These are phyloP conservation scores for Komagataella kurtzmanii DNA, from an alignment of 805 yeast genomes.

Conservation along the genomic window DNA sequence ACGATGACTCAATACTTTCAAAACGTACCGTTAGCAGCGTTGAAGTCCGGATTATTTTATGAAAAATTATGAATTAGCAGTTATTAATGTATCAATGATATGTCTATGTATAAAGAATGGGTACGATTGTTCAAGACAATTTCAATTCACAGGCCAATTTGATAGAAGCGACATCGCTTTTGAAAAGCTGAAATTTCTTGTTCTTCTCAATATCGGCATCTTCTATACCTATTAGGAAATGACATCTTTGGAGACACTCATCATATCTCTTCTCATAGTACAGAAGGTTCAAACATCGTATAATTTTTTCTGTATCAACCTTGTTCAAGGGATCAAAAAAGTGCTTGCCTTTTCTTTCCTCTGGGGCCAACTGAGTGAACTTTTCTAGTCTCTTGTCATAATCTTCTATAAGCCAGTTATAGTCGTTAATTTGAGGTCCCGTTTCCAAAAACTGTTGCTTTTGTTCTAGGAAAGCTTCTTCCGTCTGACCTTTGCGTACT, in stretches of 20 bases:
- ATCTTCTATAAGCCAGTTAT: constrained; percentile 23
- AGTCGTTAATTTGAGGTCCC: constrained; percentile 47
- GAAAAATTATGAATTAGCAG: background rate
- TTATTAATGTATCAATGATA: background rate
- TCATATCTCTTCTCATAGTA: constrained; percentile 41
- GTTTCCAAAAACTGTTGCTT: constrained; percentile 27
- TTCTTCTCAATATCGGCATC: background rate
- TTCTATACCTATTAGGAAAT: constrained; percentile 1
- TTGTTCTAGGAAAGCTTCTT: constrained; percentile 47
- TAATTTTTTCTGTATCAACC: constrained; percentile 37
- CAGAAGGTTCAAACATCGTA: constrained; percentile 49
- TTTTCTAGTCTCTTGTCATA: background rate
- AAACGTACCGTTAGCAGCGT: constrained; percentile 34
- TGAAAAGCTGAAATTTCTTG: background rate
- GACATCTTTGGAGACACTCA: constrained; percentile 33
- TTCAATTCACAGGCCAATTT: background rate
- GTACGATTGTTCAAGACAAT: background rate
- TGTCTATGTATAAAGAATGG: background rate
- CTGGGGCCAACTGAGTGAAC: background rate
- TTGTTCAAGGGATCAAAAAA: constrained; percentile 18
- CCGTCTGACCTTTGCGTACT: constrained; percentile 57
- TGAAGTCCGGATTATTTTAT: constrained; percentile 21
- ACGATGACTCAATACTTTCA: constrained; percentile 20
- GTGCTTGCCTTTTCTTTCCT: background rate
- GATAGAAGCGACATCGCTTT: background rate